Base-by-base conservation (phyloP, 139 green algal genomes). In the Pedinophyceae sp. region DNA sequence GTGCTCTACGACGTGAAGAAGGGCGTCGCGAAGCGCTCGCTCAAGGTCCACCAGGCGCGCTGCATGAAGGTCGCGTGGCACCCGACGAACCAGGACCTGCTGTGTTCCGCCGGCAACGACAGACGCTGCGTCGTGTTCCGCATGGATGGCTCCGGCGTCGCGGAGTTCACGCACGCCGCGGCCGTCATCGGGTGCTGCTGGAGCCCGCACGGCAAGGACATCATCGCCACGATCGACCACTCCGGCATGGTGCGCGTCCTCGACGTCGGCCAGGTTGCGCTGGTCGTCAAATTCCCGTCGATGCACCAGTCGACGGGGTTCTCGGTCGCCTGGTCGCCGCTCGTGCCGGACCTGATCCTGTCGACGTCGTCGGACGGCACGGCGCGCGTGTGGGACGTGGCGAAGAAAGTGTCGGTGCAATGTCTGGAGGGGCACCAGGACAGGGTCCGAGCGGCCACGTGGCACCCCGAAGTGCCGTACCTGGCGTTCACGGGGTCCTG, bases 361-460 rank as follows among this genome's bases (percentile, higher is more conserved):
- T 65, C 41, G 46, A 50, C 38, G 28, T 60, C 47, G 28, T 64
- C 77, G 57, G 72, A 77, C 59, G 43, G 50, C 26, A 72, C 70
- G 17, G 66, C 59, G 2, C 40, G 66, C 1, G 65, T 77, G 38
- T 77, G 70, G 70, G 57, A 73, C 47, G 34, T 61, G 19, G 22
- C 25, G 16, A 54, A 58, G 10, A 7, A 6, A 58, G 13, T 41
- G 27, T 19, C 40, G 2, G 68, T 57, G 18, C 48, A 23, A 1
- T 59, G 63, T 23, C 62, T 84, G 26, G 1, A 38, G 29, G 74
- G 74, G 0, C 74, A 83, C 55, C 60, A 40, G 2, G 64, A 59
- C 22, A 65, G 76, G 58, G 68, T 82, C 25, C 66, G 74, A 40
- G 69, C 61, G 2, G 49, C 83, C 3, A 50, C 51, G 19, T 80